These are phyloP conservation scores for Aquanectria penicillioides DNA, from an alignment of 2,329 filamentous ascomycete genomes.

Conservation along the genomic window DNA sequence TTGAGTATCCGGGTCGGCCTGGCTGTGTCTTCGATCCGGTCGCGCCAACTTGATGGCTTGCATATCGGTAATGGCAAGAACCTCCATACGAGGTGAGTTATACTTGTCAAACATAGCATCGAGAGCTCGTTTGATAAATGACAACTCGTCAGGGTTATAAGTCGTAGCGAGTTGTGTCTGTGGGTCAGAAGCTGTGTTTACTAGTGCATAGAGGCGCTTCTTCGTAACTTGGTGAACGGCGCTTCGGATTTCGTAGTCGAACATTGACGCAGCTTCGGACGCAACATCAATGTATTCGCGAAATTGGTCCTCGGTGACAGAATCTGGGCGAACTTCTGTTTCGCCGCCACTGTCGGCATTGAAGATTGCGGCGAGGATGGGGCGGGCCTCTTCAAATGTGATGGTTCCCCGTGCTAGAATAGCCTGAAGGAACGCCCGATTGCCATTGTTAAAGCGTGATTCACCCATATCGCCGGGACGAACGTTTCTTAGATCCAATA, in stretches of 20 bases:
- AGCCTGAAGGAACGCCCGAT: constrained; percentile 91
- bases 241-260: constrained; percentile 89
- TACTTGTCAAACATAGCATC: constrained; percentile 92
- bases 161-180: constrained; percentile 88
- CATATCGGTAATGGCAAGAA: constrained; percentile 83
- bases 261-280: constrained; percentile 77
- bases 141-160: constrained; percentile 83
- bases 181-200: constrained; percentile 88
- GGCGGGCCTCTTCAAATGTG: constrained; percentile 77
- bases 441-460: constrained; percentile 65
- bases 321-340: constrained; percentile 60
- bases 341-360: constrained; percentile 58
- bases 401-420: constrained; percentile 82
- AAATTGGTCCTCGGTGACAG: constrained; percentile 76
- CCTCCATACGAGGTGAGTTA: constrained; percentile 82
- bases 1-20: constrained; percentile 45
- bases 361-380: constrained; percentile 80
- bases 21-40: constrained; percentile 54
- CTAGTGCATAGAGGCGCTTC: constrained; percentile 79
- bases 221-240: constrained; percentile 74
- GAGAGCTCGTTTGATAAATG: constrained; percentile 86
- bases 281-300: constrained; percentile 74
- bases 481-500: too few relatives aligned
- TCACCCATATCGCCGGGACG: constrained; percentile 36
- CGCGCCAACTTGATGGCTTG: constrained; percentile 78